Conservation (phyloP, 208 protist genomes). For the Balamuthia mandrillaris region DNA sequence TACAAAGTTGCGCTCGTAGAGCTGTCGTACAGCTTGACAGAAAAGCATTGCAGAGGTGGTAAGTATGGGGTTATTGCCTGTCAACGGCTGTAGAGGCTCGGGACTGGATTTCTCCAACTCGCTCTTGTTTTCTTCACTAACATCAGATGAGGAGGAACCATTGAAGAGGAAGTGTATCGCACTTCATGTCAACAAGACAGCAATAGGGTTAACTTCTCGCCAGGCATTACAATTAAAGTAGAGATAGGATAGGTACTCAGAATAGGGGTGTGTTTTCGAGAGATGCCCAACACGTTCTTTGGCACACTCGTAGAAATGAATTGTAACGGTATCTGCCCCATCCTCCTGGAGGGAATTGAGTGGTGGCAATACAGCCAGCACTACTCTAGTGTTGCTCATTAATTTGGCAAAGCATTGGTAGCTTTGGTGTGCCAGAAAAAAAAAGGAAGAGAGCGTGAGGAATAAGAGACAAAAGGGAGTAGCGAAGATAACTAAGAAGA, state of each 20-base stretch:
- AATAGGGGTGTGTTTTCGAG: neutral
- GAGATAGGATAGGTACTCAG: neutral
- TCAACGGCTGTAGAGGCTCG: neutral
- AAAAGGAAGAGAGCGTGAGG: neutral
- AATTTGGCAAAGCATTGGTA: constrained; percentile 36
- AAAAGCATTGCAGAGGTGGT: constrained; percentile 17
- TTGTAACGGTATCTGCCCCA: neutral
- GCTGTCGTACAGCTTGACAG: neutral
- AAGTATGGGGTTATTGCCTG: neutral
- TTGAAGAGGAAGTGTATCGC: no score
- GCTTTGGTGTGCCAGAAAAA: neutral
- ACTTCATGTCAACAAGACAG: no score
- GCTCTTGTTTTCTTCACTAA: neutral
- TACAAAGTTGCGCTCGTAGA: constrained; percentile 23
- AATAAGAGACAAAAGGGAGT: neutral
- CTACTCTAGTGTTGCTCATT: constrained; percentile 31
- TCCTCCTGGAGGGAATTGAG: neutral
- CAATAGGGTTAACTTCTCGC: no score
- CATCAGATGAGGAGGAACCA: no score
- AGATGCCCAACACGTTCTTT: neutral
- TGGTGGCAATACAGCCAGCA: constrained; percentile 21
- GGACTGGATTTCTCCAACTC: no score
- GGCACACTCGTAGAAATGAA: constrained; percentile 23
- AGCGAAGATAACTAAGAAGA: neutral
- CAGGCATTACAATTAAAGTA: neutral